A percentile compares a stretch with the other conserved stretches of the same genome.
Evolutionary conservation across 352 stramenopile genomes (phyloP).

Genomic region (Globisporangium paddicum): DNA sequence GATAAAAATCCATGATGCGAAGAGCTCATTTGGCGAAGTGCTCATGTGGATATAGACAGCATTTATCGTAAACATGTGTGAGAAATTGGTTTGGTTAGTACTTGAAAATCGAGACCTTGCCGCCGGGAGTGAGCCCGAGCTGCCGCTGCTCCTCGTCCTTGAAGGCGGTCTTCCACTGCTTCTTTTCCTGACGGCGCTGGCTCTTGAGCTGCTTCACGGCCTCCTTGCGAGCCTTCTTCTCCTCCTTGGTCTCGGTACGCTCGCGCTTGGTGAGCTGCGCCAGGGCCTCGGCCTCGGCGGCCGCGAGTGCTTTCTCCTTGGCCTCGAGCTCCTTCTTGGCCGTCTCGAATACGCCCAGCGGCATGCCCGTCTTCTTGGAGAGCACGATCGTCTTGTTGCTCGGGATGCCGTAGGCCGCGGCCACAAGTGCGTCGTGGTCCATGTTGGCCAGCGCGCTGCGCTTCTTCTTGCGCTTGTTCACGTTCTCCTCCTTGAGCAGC

Average conservation of each 20-base stretch:
- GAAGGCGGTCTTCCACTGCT: slow-evolving; percentile 92
- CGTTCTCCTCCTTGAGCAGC: slow-evolving; percentile 72
- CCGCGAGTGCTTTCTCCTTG: slow-evolving; percentile 3
- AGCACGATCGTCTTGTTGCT: slow-evolving; percentile 77
- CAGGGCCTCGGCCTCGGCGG: slow-evolving; percentile 2
- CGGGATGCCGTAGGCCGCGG: slow-evolving; percentile 10
- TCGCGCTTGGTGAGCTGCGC: slow-evolving; percentile 24
- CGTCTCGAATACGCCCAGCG: slow-evolving; percentile 88
- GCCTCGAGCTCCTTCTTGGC: slow-evolving; percentile 7
- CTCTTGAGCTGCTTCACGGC: slow-evolving; percentile 91
- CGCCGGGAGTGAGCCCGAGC: slow-evolving; percentile 46
- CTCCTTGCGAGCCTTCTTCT: slow-evolving; percentile 92
- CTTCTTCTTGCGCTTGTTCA: slow-evolving; percentile 76
- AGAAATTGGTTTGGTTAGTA: slow-evolving; percentile 32
- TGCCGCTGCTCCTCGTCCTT: slow-evolving; percentile 89
- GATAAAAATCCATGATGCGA: too few species aligned
- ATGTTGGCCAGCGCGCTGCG: slow-evolving; percentile 21
- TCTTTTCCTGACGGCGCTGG: slow-evolving; percentile 92
- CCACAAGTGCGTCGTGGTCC: slow-evolving; percentile 17
- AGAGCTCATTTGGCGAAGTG: too few species aligned
- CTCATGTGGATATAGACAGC: too few species aligned
- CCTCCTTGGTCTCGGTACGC: slow-evolving; percentile 87
- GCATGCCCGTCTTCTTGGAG: slow-evolving; percentile 94
- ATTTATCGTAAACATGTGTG: background rate
- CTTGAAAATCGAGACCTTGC: slow-evolving; percentile 72